These are phyloP conservation scores for Solanum hybrid DNA, from an alignment of 305 asterid genomes.

Conservation along the genomic window DNA sequence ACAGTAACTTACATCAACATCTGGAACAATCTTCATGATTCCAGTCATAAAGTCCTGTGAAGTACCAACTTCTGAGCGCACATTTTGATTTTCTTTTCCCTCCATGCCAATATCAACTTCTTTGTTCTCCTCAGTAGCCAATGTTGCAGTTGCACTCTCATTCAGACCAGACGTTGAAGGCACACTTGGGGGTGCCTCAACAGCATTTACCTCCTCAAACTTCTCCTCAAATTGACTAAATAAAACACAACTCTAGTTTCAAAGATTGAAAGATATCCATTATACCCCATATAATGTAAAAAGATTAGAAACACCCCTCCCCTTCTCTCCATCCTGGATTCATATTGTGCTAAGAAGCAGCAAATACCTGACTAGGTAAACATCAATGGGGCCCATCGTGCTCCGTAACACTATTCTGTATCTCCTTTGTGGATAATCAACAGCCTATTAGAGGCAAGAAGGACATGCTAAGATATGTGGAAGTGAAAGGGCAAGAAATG, in stretches of 20 bases:
- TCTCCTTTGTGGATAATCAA: conserved; percentile 91
- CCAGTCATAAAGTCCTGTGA: conserved; percentile 76
- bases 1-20: conserved; percentile 66
- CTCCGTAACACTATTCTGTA: conserved; percentile 81
- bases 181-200: conserved; percentile 38
- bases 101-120: conserved; percentile 35
- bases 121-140: conserved; percentile 28
- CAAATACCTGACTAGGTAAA: conserved; percentile 82
- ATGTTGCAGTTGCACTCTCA: conserved; percentile 33
- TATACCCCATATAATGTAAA: not conserved
- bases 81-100: conserved; percentile 42
- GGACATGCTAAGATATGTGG: not conserved
- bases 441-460: conserved; percentile 40
- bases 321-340: not conserved
- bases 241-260: not conserved
- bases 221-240: conserved; percentile 88
- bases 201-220: conserved; percentile 63
- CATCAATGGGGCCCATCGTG: conserved; percentile 94
- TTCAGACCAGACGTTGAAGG: conserved; percentile 43
- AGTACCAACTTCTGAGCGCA: conserved; percentile 44
- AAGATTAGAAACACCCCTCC: not conserved
- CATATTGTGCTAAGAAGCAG: not conserved
- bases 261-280: not conserved
- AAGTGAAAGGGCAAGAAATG: not conserved
- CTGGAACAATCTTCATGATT: conserved; percentile 85